Evolutionary conservation across 164 flowering plant genomes (phyloP).

Genomic region (Berberis vulgaris): DNA sequence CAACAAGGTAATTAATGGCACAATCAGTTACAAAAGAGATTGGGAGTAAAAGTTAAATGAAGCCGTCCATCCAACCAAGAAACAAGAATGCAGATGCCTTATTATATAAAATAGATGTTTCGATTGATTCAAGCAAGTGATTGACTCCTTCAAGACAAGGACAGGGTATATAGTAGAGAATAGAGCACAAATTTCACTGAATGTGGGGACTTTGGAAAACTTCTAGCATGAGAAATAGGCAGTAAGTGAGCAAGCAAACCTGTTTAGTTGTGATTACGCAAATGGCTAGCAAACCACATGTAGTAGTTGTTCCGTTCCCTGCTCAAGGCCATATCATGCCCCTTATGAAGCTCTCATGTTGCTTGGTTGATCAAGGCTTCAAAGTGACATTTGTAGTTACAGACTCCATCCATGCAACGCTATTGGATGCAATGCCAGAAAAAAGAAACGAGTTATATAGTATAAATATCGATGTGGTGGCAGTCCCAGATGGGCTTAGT

Average conservation of each 20-base stretch:
- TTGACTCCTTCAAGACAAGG: not conserved
- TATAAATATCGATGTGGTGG: conserved; percentile 2
- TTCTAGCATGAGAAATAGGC: not conserved
- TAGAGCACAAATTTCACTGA: not conserved
- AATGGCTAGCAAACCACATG: not conserved
- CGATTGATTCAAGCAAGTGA: not conserved
- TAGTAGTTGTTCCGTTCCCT: conserved; percentile 1
- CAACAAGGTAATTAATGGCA: no score
- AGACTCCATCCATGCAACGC: conserved; percentile 11
- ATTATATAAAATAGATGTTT: no score
- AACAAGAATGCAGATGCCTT: no score
- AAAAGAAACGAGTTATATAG: not conserved
- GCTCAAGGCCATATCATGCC: conserved; percentile 26
- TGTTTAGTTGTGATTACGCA: no score
- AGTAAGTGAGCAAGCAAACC: not conserved
- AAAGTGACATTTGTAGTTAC: conserved; percentile 24
- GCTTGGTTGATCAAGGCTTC: conserved; percentile 19
- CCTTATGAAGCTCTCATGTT: conserved; percentile 19
- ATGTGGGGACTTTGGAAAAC: not conserved
- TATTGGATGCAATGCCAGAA: conserved; percentile 3
- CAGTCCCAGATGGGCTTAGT: conserved; percentile 14
- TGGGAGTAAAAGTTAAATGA: no score
- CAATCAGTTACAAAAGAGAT: no score
- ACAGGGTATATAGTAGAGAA: not conserved
- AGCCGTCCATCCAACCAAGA: no score